phyloP scores from a whole-genome alignment of 106 monocot species.

The Acanthochlamys bracteata region DNA sequence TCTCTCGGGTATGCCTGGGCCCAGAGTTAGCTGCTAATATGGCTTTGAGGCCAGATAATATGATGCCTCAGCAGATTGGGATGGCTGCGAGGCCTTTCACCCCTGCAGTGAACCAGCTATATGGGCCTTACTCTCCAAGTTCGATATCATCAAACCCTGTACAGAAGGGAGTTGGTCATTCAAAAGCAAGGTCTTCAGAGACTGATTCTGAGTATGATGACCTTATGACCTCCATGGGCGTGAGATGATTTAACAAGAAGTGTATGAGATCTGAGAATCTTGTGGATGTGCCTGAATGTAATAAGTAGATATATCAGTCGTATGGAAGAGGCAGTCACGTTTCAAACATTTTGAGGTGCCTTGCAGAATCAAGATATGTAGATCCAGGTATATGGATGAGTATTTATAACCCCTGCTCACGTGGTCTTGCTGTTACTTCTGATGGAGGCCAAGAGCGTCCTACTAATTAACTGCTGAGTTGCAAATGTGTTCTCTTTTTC shows the following conservation, averaged over 20 bases:
- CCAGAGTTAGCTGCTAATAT: constrained; percentile 22
- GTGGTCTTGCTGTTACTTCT: too few species aligned
- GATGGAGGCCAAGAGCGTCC: too few species aligned
- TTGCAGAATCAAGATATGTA: too few species aligned
- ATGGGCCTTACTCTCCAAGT: constrained; percentile 74
- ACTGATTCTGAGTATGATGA: constrained; percentile 91
- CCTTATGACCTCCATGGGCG: constrained; percentile 92
- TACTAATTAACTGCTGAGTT: too few species aligned
- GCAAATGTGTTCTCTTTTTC: too few species aligned
- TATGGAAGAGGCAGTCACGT: too few species aligned
- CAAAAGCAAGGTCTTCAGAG: constrained; percentile 29
- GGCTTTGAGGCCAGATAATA: too few species aligned
- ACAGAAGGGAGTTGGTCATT: constrained; percentile 12
- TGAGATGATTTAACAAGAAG: constrained; percentile 34
- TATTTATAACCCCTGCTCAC: too few species aligned
- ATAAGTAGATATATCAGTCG: too few species aligned
- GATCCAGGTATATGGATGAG: too few species aligned
- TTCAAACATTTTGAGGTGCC: too few species aligned
- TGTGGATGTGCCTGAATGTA: too few species aligned
- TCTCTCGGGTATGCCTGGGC: constrained; percentile 11
- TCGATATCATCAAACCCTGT: constrained; percentile 18
- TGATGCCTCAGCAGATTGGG: constrained; percentile 11
- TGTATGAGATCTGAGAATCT: background rate
- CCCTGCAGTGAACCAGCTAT: constrained; percentile 32
- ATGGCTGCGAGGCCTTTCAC: constrained; percentile 1